These are phyloP conservation scores for Phytophthora sansomeana DNA, from an alignment of 352 stramenopile species.

Conservation along the genomic window DNA sequence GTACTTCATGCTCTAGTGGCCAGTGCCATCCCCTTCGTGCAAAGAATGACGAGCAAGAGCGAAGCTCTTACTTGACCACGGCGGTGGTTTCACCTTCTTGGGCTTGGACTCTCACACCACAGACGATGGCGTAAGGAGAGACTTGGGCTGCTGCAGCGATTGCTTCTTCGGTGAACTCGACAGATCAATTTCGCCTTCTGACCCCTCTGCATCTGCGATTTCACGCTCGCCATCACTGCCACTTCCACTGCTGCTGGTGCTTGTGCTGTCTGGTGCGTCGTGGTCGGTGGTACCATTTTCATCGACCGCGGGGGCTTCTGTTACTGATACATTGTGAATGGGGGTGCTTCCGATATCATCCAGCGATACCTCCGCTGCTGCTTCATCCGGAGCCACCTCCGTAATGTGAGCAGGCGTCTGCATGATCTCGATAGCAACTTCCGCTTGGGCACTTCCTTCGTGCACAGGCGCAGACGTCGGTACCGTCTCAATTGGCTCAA, in stretches of 20 bases:
- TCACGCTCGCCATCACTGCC: slow-evolving; percentile 31
- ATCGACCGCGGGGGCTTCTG: slow-evolving; percentile 30
- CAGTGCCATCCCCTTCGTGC: slow-evolving; percentile 1
- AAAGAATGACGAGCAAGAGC: slow-evolving; percentile 11
- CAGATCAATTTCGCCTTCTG: slow-evolving; percentile 31
- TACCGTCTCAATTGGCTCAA: slow-evolving; percentile 23
- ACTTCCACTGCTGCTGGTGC: slow-evolving; percentile 36
- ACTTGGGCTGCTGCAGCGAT: slow-evolving; percentile 51
- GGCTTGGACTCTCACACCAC: slow-evolving; percentile 52
- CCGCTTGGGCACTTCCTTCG: slow-evolving; percentile 43
- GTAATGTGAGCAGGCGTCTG: slow-evolving; percentile 36
- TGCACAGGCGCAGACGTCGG: slow-evolving; percentile 16
- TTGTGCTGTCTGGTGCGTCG: slow-evolving; percentile 42
- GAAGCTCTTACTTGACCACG: slow-evolving; percentile 19
- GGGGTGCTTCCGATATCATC: slow-evolving; percentile 49
- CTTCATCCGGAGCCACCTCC: slow-evolving; percentile 28
- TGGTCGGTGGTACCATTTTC: slow-evolving; percentile 29
- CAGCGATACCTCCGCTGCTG: slow-evolving; percentile 31
- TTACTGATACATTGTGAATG: slow-evolving; percentile 65
- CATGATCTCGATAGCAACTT: slow-evolving; percentile 48
- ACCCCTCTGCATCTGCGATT: slow-evolving; percentile 25
- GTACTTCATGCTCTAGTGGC: slow-evolving; percentile 26
- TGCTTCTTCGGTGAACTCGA: slow-evolving; percentile 45
- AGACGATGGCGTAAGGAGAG: slow-evolving; percentile 59
- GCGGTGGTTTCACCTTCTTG: slow-evolving; percentile 25